Conservation (phyloP, 2,329 filamentous ascomycete species). For the Ophiostoma pallidulum region DNA sequence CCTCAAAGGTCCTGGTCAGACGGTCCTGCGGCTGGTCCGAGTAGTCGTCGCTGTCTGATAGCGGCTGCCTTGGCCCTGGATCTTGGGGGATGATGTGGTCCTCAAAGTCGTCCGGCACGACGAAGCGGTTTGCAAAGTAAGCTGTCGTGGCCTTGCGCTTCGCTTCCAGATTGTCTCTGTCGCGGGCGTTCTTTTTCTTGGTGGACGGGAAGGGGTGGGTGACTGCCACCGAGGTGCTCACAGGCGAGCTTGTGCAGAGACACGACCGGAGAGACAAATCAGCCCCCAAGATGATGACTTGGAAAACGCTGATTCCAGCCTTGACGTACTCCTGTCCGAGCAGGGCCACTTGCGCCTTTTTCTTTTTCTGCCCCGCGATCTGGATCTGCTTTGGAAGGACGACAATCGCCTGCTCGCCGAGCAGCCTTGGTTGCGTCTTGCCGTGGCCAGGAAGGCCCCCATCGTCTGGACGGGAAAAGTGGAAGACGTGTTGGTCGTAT, state of each 20-base stretch:
- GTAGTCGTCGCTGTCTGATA: background rate
- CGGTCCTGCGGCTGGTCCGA: background rate
- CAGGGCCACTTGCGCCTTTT: too few species aligned
- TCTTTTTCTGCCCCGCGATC: background rate
- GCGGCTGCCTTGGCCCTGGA: too few species aligned
- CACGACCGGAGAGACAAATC: conserved; percentile 14
- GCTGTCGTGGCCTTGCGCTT: conserved; percentile 13
- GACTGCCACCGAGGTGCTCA: background rate
- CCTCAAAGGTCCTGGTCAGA: background rate
- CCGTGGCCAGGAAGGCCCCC: too few species aligned
- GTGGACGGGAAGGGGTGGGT: background rate
- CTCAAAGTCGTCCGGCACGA: conserved; percentile 33
- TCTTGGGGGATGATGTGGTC: conserved; percentile 14
- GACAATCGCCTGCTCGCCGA: conserved; percentile 12
- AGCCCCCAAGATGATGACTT: conserved; percentile 12
- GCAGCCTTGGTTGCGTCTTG: background rate
- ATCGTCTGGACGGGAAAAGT: background rate
- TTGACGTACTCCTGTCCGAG: background rate
- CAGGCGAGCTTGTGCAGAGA: conserved; percentile 6
- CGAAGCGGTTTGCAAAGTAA: conserved; percentile 22
- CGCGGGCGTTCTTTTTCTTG: background rate
- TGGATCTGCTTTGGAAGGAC: background rate
- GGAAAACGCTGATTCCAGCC: conserved; percentile 8
- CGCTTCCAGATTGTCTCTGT: too few species aligned
- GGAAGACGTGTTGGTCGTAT: conserved; percentile 18